Base-by-base conservation (phyloP, 2,329 filamentous ascomycete species). In the Trichoderma breve region DNA sequence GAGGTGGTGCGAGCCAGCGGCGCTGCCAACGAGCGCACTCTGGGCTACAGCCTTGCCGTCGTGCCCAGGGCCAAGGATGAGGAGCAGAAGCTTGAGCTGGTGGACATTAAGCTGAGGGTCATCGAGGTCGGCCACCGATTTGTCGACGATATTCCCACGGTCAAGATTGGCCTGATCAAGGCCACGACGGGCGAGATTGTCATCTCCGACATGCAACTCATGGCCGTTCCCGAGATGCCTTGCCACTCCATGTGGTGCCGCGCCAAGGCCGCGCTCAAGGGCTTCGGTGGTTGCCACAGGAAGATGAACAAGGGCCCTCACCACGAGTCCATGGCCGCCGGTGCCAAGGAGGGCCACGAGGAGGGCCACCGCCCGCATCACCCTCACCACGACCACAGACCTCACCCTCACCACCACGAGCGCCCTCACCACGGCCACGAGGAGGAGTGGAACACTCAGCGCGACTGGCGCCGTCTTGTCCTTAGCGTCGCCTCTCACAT, bases 161-260 rank as follows among this genome's bases (percentile, higher is more conserved):
- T 93, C 71, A 85, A 87, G 60, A 82, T 93, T 60, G 87, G 87
- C 75, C 82, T 93, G 21, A 83, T 93, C 78, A 87, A 90, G 82
- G 88, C 87, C 1, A 83, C 85, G 4, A 81, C 81, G 18, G 86
- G 85, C 69, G 85, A 87, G 63, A 82, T 92, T 47, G 80, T 88
- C 78, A 88, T 92, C 74, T 84, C 82, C 57, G 81, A 81, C 55
- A 80, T 88, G 53, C 80, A 84, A 65, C 79, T 82, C 61, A 80
- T 79, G 74, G 77, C 81, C 12, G 74, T 78, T 24, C 70, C 70
- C 58, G 72, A 76, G 3, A 71, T 77, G 6, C 74, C 78, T 14
- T 86, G 85, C 80, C 75, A 74, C 18, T 86, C 85, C n/a, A 85
- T 86, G 79, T 87, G 86, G 83, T 86, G 85, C 77, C 84, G 85